Evolutionary conservation across 1,284 basidiomycete genomes (phyloP), one percentile per base, ranked within the genome.

Genomic region (Bjerkandera adusta): DNA sequence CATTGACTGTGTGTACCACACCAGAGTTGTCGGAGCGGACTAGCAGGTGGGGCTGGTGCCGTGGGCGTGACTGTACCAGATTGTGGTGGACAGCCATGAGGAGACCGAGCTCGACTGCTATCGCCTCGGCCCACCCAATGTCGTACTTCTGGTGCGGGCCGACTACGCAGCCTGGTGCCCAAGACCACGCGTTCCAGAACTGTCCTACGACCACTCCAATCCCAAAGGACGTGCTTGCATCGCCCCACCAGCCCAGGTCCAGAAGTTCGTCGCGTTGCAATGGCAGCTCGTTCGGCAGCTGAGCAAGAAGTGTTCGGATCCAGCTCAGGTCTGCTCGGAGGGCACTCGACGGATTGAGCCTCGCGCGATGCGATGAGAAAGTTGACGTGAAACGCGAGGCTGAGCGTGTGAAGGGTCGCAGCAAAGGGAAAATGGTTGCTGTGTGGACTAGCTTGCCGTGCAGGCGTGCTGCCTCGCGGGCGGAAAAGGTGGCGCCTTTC

Each of bases 391-490:
- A 68, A 0, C 8, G 4, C 3, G 56, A 45, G 1, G 60, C 33
- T 4, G 59, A 3, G 20, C 47, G 1, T 47, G 1, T 64, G 54
- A 49, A 66, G 4, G 68, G 64, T 1, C 62, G 56, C 12, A 65
- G 57, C 5, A 64, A 52, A 4, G 29, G 57, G 45, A 54, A 65
- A n/a, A 68, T 64, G 32, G 53, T 56, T 0, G 64, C 58, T 11
- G 54, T 36, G 45, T 71, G 68, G 0, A 69, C 59, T 0, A 71
- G 59, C 43, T 69, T 71, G 1, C 70, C 68, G 45, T 68, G 66
- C 0, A 71, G 48, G 6, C 45, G 55, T 1, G 54, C 47, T 3
- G 68, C 63, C 13, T 71, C 62, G 7, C 47, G 32, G 8, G 42
- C 36, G 1, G 53, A 45, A 43, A 64, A 60, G 2, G 7, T 45